These are phyloP conservation scores for Glonium stellatum DNA, from an alignment of 495 filamentous ascomycete species.

Conservation along the genomic window DNA sequence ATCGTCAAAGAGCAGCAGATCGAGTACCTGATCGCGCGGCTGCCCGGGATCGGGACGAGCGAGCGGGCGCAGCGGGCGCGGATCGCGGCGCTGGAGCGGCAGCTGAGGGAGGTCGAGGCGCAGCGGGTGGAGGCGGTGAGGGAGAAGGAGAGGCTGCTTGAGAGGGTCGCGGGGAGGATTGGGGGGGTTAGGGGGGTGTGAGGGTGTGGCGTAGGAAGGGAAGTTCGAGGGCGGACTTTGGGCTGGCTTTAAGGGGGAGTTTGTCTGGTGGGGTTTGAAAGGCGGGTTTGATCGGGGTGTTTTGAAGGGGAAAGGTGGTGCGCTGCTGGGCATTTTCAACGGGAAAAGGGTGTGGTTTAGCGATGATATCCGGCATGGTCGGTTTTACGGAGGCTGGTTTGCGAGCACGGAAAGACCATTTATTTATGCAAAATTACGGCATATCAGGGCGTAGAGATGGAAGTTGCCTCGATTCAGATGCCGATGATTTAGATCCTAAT, in stretches of 20 bases:
- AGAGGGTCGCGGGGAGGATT: slow-evolving; percentile 61
- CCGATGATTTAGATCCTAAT: no score
- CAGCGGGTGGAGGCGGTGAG: slow-evolving; percentile 60
- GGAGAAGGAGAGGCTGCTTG: slow-evolving; percentile 63
- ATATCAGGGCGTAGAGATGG: no score
- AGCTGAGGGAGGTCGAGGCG: slow-evolving; percentile 65
- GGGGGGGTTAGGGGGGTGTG: slow-evolving; percentile 37
- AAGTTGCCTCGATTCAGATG: no score
- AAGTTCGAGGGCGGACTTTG: neutral
- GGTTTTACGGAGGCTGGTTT: no score
- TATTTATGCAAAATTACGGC: no score
- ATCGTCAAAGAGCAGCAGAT: slow-evolving; percentile 92
- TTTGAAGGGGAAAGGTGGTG: no score
- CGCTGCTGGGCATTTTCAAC: no score
- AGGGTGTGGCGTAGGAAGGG: neutral
- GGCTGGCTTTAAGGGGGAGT: neutral
- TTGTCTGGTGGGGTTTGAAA: neutral
- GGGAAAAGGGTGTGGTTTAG: no score
- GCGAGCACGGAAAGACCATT: no score
- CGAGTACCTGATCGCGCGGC: slow-evolving; percentile 68
- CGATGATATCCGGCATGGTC: no score
- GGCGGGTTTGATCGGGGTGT: neutral
- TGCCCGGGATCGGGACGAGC: slow-evolving; percentile 84
- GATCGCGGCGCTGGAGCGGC: slow-evolving; percentile 68
- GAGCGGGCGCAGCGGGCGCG: slow-evolving; percentile 71